Base-by-base conservation (phyloP, 352 stramenopile species). In the Globisporangium radiosum region DNA sequence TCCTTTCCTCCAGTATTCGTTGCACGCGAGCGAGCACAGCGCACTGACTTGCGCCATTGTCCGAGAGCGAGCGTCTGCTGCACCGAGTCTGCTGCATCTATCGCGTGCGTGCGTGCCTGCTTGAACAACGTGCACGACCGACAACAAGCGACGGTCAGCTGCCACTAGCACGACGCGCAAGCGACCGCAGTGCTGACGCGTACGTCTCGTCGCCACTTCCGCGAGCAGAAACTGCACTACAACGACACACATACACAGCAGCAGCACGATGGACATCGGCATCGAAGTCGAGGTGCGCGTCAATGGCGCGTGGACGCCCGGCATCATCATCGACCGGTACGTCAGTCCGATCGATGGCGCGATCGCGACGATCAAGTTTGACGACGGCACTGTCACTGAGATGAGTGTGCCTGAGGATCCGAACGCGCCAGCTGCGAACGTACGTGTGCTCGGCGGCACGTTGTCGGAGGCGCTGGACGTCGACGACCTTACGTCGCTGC, bases 401-500 rank as follows among this genome's bases (percentile, higher is more conserved):
- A 54, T 79, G 15, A 69, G 44, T 17, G 80, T 87, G 1, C 65
- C 76, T 0, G 68, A 64, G 11, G 75, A 90, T 60, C 60, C 71
- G 38, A 59, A 57, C 11, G 19, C 62, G 52, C 42, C 69, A 17
- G 56, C 58, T 3, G 48, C 62, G 0, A 62, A 73, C 54, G 68
- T 85, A 49, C 72, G 75, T 0, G 36, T 83, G 14, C 33, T 75
- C 15, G 47, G 37, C 13, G 25, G 42, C 38, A 42, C 38, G 45
- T 13, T 6, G 1, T n/a, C 37, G 0, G 55, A 47, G 15, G 51
- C 51, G 15, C 51, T 85, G 11, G 82, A 91, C 61, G 77, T 94
- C 47, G 80, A 92, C 58, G 85, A 96, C 68, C 76, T 96, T 54
- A 93, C 84, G 49, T 70, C 81, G 62, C 81, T 92, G 66, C 74